Evolutionary conservation across 2,329 filamentous ascomycete genomes (phyloP).

Genomic region (Epichloe amarillans): DNA sequence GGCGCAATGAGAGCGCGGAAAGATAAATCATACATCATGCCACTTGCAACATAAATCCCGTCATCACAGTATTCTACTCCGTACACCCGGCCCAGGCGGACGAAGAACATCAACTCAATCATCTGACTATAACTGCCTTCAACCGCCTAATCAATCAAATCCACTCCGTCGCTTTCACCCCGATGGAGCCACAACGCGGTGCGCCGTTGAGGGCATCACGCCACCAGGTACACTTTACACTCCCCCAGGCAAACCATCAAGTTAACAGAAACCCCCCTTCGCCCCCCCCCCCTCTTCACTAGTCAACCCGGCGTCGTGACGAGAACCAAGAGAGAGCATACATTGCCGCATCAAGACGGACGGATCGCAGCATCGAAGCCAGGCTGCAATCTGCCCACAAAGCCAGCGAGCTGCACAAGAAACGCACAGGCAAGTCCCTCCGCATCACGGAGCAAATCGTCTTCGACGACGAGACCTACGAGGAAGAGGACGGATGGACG

Average conservation of each 20-base stretch:
- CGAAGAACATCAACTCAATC: too few relatives aligned
- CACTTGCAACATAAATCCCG: too few relatives aligned
- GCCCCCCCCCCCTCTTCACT: too few relatives aligned
- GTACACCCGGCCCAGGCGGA: too few relatives aligned
- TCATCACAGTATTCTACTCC: rapidly evolving
- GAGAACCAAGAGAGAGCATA: conserved; percentile 83
- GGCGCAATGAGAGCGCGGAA: too few relatives aligned
- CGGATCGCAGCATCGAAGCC: conserved; percentile 77
- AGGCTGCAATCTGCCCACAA: conserved; percentile 75
- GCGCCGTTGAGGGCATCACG: not conserved
- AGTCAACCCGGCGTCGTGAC: conserved; percentile 23
- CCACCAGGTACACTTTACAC: not conserved
- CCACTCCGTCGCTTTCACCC: not conserved
- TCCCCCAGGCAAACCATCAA: too few relatives aligned
- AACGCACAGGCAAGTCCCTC: conserved; percentile 69
- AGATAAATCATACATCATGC: too few relatives aligned
- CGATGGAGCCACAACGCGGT: not conserved
- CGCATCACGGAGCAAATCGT: conserved; percentile 78
- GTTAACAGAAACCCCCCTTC: not conserved
- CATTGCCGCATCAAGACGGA: conserved; percentile 77
- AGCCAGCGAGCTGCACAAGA: conserved; percentile 85
- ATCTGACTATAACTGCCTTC: too few relatives aligned
- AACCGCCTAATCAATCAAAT: not conserved
- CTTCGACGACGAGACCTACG: conserved; percentile 87
- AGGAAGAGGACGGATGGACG: conserved; percentile 59